Evolutionary conservation across 345 rosid species (phyloP).

Genomic region (Ricinus communis): DNA sequence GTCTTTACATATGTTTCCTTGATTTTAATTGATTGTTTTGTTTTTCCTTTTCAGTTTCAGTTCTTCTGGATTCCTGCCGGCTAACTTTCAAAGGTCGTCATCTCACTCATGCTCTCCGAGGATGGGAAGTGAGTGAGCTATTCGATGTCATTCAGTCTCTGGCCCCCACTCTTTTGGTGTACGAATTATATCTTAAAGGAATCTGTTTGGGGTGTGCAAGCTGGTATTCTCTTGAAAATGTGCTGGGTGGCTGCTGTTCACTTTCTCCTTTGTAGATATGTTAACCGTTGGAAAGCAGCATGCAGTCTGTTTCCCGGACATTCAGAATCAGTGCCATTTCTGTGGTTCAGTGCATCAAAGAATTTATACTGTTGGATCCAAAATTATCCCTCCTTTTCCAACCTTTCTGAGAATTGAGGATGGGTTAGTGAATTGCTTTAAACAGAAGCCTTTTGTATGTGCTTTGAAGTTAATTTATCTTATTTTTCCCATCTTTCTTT

Average conservation of each 20-base stretch:
- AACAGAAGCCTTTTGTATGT: conserved; percentile 40
- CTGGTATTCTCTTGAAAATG: conserved; percentile 35
- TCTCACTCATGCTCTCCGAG: conserved; percentile 35
- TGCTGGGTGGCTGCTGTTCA: conserved; percentile 43
- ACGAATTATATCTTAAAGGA: conserved; percentile 33
- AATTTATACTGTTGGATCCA: conserved; percentile 21
- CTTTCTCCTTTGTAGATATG: conserved; percentile 55
- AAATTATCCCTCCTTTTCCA: conserved; percentile 18
- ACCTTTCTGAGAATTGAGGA: conserved; percentile 23
- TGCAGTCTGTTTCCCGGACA: conserved; percentile 38
- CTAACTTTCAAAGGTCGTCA: conserved; percentile 35
- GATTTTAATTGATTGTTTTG: background rate
- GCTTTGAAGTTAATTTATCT: conserved; percentile 40
- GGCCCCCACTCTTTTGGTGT: conserved; percentile 33
- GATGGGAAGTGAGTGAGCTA: conserved; percentile 56
- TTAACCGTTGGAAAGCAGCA: conserved; percentile 46
- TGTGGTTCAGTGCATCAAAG: conserved; percentile 35
- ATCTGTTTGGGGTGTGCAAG: conserved; percentile 28
- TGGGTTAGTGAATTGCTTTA: conserved; percentile 33
- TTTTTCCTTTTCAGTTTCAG: conserved; percentile 27
- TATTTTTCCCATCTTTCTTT: conserved; percentile 12
- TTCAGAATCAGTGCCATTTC: conserved; percentile 35
- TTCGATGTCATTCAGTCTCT: conserved; percentile 42
- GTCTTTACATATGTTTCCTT: background rate
- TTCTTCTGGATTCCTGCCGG: conserved; percentile 32